Evolutionary conservation across 768 basidiomycete species (phyloP), one percentile per base, ranked within the genome.

Genomic region (Antrodiella citrinella): DNA sequence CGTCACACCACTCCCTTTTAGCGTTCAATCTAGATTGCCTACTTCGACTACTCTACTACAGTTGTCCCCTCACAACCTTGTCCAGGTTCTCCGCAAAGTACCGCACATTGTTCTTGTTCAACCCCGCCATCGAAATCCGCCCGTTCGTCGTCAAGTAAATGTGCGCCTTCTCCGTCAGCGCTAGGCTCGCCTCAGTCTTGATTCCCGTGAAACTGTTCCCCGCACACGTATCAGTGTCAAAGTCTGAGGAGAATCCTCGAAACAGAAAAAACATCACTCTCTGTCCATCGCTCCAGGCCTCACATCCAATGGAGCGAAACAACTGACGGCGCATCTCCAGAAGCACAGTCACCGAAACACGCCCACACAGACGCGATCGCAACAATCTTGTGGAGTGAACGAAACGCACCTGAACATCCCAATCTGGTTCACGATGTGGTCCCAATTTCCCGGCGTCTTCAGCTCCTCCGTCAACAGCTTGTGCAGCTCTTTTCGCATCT

Each of bases 341-440:
- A n/a, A n/a, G n/a, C n/a, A n/a, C n/a, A n/a, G n/a, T n/a, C n/a
- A n/a, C n/a, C 30, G 30, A 35, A 35, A 35, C 30, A 35, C 30
- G 15, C 30, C 30, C n/a, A n/a, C n/a, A n/a, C n/a, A n/a, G n/a
- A n/a, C n/a, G n/a, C n/a, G n/a, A n/a, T n/a, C n/a, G n/a, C n/a
- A n/a, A n/a, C n/a, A n/a, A n/a, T n/a, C n/a, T n/a, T n/a, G n/a
- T n/a, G n/a, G n/a, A n/a, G n/a, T n/a, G n/a, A n/a, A n/a, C n/a
- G n/a, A n/a, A 44, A 60, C 74, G 53, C 65, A 91, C 82, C 88
- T 91, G 76, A 94, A 96, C 94, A 95, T 96, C 50, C 94, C 95
- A 67, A 98, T 98, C 74, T 98, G 96, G 47, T 81, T 79, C 59
- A 86, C 72, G 60, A 99, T 95, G 68, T 98, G 95, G n/a, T 84